These are phyloP conservation scores for Hyaloperonospora arabidopsidis DNA, from an alignment of 352 stramenopile species.

Conservation along the genomic window DNA sequence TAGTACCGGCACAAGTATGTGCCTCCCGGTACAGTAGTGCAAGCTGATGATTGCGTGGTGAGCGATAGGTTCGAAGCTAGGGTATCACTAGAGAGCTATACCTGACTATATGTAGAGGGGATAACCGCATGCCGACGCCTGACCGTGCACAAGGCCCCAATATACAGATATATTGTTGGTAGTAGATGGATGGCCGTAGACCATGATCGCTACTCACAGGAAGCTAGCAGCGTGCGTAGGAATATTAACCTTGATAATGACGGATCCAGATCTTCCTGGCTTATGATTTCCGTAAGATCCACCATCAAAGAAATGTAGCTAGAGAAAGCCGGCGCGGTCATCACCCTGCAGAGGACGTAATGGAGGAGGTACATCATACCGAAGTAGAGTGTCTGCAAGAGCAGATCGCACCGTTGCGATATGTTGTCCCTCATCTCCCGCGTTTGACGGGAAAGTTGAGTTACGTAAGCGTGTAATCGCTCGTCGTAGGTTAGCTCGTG, in stretches of 20 bases:
- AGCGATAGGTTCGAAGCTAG: not conserved
- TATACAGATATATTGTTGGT: not conserved
- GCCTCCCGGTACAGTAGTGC: not conserved
- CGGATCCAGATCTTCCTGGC: no score
- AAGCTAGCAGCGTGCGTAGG: not conserved
- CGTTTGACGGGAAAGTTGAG: not conserved
- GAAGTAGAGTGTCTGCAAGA: not conserved
- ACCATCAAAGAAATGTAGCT: not conserved
- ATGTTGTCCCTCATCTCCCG: not conserved
- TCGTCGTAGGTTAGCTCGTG: no score
- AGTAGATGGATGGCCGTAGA: not conserved
- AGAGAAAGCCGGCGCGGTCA: slow-evolving; percentile 2
- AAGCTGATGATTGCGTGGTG: not conserved
- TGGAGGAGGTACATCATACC: not conserved
- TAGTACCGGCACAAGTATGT: no score
- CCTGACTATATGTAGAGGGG: no score
- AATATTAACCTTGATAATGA: not conserved
- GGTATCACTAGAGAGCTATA: no score
- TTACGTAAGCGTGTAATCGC: not conserved
- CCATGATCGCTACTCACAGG: not conserved
- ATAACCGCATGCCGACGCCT: no score
- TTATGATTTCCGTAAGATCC: no score
- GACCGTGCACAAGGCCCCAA: no score
- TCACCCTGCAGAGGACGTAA: not conserved
- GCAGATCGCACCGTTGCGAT: not conserved